phyloP scores from a whole-genome alignment of 768 basidiomycete species.

The Suillus hirtellus region DNA sequence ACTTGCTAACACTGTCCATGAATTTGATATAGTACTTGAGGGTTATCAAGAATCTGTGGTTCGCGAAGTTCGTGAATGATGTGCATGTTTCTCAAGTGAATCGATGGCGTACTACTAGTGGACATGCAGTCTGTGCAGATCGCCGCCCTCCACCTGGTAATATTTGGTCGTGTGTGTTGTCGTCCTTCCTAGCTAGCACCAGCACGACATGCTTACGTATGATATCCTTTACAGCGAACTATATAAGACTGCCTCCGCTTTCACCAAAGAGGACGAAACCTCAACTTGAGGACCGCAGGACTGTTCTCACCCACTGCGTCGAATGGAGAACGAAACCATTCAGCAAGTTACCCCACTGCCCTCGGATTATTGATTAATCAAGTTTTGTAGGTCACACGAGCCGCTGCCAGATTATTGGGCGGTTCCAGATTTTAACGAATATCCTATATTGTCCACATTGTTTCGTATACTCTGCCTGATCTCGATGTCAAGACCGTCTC shows the following conservation, averaged over 20 bases:
- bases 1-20: too few species aligned
- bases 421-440: neutral
- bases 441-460: neutral
- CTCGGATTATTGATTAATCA: neutral
- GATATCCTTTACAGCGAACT: neutral
- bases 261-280: neutral
- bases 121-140: neutral
- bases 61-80: neutral
- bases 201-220: neutral
- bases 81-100: neutral
- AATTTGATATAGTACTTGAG: neutral
- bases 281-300: too few species aligned
- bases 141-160: neutral
- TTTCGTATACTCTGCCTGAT: slow-evolving; percentile 5
- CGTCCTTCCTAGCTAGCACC: too few species aligned
- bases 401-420: neutral
- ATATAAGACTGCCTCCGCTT: too few species aligned
- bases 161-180: too few species aligned
- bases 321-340: neutral
- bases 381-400: neutral
- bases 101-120: neutral
- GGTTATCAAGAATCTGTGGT: neutral
- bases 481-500: slow-evolving; percentile 7
- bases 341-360: neutral
- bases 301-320: too few species aligned